Conservation (phyloP, 139 green algal genomes). For the Chlorella sp. region DNA sequence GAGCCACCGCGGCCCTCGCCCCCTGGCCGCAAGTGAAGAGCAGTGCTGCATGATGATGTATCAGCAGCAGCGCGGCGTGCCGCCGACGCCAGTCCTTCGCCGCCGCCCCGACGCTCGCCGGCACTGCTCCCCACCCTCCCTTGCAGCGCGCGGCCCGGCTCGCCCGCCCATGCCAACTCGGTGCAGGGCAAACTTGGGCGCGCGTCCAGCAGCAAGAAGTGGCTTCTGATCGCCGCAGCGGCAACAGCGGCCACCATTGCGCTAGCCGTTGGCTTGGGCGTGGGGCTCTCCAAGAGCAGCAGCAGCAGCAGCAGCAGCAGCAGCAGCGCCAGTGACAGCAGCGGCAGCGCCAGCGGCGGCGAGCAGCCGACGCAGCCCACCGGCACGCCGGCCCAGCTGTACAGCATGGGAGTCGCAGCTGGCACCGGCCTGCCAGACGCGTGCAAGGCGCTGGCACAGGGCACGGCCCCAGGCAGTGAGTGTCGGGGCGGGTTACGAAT, state of each 20-base stretch:
- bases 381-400: not conserved
- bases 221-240: not conserved
- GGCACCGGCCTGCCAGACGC: not conserved
- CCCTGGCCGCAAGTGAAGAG: not conserved
- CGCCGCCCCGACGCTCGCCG: not conserved
- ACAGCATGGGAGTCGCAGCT: not conserved
- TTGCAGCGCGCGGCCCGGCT: not conserved
- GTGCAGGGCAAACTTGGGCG: not conserved
- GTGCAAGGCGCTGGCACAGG: not conserved
- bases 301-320: not conserved
- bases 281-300: not conserved
- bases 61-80: not conserved
- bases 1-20: not conserved
- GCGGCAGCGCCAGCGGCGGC: not conserved
- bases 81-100: not conserved
- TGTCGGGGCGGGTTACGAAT: not conserved
- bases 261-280: not conserved
- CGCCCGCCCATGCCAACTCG: not conserved
- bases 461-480: not conserved
- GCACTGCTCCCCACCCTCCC: not conserved
- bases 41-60: not conserved
- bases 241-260: not conserved
- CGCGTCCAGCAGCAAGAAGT: conserved; percentile 17
- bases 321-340: not conserved
- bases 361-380: not conserved